Evolutionary conservation across 305 asterid species (phyloP).

Genomic region (Fraxinus platypoda): DNA sequence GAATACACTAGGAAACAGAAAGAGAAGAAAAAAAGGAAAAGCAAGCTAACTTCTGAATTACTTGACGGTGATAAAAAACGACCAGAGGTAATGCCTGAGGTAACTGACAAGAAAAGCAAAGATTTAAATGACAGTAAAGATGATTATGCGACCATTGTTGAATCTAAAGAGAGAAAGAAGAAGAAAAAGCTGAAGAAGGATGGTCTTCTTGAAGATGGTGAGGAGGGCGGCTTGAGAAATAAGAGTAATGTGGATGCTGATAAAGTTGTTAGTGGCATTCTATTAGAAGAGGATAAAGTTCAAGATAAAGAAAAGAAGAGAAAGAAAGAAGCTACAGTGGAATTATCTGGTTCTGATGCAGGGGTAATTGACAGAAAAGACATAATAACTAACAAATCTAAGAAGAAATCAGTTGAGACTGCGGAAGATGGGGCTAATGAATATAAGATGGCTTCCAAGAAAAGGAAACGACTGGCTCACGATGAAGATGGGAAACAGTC

Average conservation of each 20-base stretch:
- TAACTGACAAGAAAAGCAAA: constrained; percentile 19
- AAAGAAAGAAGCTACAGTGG: constrained; percentile 11
- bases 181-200: constrained; percentile 20
- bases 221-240: not conserved
- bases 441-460: constrained; percentile 55
- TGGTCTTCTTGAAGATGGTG: constrained; percentile 17
- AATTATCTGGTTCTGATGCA: not conserved
- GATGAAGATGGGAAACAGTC: constrained; percentile 49
- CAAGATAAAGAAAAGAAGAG: constrained; percentile 26
- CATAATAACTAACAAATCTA: not conserved
- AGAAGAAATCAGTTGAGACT: constrained; percentile 26
- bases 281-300: constrained; percentile 2
- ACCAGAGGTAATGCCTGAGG: constrained; percentile 16
- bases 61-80: constrained; percentile 24
- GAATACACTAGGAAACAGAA: constrained; percentile 33
- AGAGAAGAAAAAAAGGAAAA: constrained; percentile 51
- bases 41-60: constrained; percentile 28
- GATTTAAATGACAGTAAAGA: constrained; percentile 16
- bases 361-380: not conserved
- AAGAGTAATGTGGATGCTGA: not conserved
- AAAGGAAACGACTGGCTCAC: constrained; percentile 58
- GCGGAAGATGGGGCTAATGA: constrained; percentile 38
- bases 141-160: constrained; percentile 17
- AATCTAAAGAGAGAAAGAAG: constrained; percentile 33
- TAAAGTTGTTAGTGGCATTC: not conserved